Conservation (phyloP, 306 rosid genomes). For the Cucurbita argyrosperma region DNA sequence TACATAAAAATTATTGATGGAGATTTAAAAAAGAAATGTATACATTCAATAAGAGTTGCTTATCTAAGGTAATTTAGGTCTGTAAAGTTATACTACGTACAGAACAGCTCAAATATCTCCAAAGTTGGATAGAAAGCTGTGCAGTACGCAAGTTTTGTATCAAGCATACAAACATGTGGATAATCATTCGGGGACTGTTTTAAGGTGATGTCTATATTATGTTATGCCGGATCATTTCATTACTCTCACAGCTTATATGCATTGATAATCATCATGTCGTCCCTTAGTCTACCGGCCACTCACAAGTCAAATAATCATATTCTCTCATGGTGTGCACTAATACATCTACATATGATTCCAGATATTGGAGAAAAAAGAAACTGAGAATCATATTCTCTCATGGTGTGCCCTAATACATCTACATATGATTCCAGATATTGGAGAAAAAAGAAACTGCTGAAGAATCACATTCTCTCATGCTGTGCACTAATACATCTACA, state of each 20-base stretch:
- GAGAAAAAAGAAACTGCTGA: background rate
- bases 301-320: background rate
- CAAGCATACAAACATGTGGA: background rate
- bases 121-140: background rate
- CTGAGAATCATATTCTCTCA: background rate
- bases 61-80: background rate
- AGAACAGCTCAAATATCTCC: background rate
- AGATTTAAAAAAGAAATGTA: background rate
- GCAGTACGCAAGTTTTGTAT: background rate
- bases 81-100: background rate
- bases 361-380: background rate
- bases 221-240: background rate
- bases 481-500: background rate
- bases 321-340: background rate
- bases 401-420: background rate
- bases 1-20: slow-evolving; percentile 8
- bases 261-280: background rate
- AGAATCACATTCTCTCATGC: background rate
- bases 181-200: background rate
- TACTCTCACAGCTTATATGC: background rate
- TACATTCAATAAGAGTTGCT: background rate
- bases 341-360: background rate
- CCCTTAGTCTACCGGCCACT: background rate
- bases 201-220: background rate
- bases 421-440: background rate